These are phyloP conservation scores for Melastoma candidum DNA, from an alignment of 441 rosid genomes.

Conservation along the genomic window DNA sequence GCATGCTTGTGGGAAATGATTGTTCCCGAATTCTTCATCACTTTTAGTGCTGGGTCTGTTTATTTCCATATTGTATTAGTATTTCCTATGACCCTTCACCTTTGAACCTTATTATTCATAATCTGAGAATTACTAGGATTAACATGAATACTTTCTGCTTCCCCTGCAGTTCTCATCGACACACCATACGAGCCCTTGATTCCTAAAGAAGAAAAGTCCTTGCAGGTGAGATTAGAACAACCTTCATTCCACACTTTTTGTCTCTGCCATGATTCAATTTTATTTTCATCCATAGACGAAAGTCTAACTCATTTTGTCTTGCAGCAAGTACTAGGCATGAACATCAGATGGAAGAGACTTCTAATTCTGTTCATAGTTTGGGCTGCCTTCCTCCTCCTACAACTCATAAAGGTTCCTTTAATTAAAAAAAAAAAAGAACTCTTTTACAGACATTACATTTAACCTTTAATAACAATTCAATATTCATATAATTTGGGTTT, in stretches of 20 bases:
- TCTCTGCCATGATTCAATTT: too few relatives aligned
- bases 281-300: too few relatives aligned
- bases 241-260: too few relatives aligned
- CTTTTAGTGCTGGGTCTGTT: too few relatives aligned
- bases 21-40: too few relatives aligned
- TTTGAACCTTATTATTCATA: too few relatives aligned
- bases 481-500: too few relatives aligned
- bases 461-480: slow-evolving; percentile 6
- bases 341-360: slow-evolving; percentile 4
- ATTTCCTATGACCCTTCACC: too few relatives aligned
- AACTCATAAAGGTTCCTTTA: slow-evolving; percentile 5
- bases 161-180: slow-evolving; percentile 52
- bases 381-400: slow-evolving; percentile 9
- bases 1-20: too few relatives aligned
- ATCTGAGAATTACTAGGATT: too few relatives aligned
- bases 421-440: too few relatives aligned
- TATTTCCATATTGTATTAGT: too few relatives aligned
- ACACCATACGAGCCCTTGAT: slow-evolving; percentile 59
- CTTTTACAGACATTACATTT: background rate
- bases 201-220: slow-evolving; percentile 62
- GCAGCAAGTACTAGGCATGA: slow-evolving; percentile 8
- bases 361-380: slow-evolving; percentile 22
- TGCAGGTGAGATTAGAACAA: slow-evolving; percentile 26
- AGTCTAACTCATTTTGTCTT: background rate
- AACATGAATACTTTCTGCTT: slow-evolving; percentile 3